phyloP scores from a whole-genome alignment of 768 basidiomycete species.

The Boletus rufocinnamomeus region DNA sequence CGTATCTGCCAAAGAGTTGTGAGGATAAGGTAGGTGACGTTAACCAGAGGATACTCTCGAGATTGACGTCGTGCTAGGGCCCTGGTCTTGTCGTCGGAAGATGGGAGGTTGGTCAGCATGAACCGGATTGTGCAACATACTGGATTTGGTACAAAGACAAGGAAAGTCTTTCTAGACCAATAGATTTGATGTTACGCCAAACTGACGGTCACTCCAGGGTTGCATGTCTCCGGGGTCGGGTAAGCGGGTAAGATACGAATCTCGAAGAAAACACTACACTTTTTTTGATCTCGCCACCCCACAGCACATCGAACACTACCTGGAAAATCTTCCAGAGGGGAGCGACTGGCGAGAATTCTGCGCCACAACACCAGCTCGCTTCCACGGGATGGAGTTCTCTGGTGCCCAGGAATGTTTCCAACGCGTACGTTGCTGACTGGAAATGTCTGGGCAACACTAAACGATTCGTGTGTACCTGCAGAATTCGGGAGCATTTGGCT shows the following conservation, averaged over 20 bases:
- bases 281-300: neutral
- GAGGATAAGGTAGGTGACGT: no score
- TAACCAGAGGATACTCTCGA: no score
- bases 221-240: conserved; percentile 27
- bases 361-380: conserved; percentile 34
- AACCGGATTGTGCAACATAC: no score
- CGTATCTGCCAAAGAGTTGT: no score
- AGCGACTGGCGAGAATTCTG: conserved; percentile 37
- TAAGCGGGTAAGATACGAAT: conserved; percentile 20
- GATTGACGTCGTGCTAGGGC: no score
- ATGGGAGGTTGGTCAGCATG: no score
- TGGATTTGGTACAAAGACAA: no score
- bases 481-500: conserved; percentile 14
- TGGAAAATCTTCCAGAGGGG: conserved; percentile 30
- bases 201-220: conserved; percentile 13
- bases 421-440: conserved; percentile 8
- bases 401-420: conserved; percentile 28
- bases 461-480: neutral
- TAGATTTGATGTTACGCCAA: neutral
- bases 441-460: neutral
- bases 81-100: no score
- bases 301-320: conserved; percentile 33
- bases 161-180: no score
- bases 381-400: conserved; percentile 27
- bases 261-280: neutral